phyloP scores from a whole-genome alignment of 1,284 basidiomycete species.

The Ustilago crameri region DNA sequence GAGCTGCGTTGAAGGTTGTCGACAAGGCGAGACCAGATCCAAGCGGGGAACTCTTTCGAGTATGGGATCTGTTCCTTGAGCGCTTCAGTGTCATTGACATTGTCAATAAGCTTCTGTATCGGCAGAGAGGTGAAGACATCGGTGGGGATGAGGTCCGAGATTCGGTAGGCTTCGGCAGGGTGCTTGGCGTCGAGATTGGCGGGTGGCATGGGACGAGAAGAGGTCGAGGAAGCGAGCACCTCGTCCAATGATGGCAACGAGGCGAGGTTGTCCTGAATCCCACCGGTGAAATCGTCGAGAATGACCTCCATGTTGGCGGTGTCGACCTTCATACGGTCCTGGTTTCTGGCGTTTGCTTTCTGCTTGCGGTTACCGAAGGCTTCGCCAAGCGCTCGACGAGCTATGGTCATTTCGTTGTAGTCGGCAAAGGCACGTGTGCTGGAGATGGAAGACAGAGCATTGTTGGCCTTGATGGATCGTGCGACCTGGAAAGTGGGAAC shows the following conservation, averaged over 20 bases:
- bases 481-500: conserved; percentile 62
- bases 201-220: conserved; percentile 57
- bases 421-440: conserved; percentile 41
- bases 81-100: conserved; percentile 23
- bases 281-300: conserved; percentile 57
- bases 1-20: conserved; percentile 48
- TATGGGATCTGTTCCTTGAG: conserved; percentile 37
- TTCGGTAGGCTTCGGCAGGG: conserved; percentile 61
- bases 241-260: conserved; percentile 49
- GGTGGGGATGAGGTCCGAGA: conserved; percentile 54
- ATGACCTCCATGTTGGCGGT: conserved; percentile 62
- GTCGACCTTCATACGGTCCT: conserved; percentile 67
- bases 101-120: conserved; percentile 48
- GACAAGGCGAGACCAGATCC: conserved; percentile 42
- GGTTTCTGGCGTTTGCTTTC: conserved; percentile 61
- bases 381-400: conserved; percentile 62
- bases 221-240: conserved; percentile 49
- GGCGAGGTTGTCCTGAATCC: conserved; percentile 54
- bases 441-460: conserved; percentile 52
- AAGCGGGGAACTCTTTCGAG: conserved; percentile 40
- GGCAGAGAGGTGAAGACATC: conserved; percentile 48
- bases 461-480: conserved; percentile 58
- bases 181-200: conserved; percentile 59
- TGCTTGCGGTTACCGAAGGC: conserved; percentile 67
- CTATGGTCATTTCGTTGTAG: conserved; percentile 49